Percentiles rank a stretch among this genome's conserved stretches.
phyloP scores from a whole-genome alignment of 805 yeast species.

The Suhomyces canberraensis region DNA sequence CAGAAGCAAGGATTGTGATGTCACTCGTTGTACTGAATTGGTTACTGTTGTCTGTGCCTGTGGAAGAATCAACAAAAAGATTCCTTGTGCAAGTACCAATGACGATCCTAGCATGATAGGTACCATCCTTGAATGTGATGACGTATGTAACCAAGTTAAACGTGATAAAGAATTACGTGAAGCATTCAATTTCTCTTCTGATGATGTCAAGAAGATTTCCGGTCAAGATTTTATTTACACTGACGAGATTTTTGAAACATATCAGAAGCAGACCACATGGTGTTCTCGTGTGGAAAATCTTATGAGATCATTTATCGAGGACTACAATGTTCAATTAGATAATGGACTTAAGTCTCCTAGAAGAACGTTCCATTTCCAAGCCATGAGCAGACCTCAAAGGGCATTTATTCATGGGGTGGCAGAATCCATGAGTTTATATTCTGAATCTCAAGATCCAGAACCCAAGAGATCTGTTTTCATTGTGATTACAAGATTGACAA shows the following conservation, averaged over 20 bases:
- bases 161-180: constrained; percentile 61
- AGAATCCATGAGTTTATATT: constrained; percentile 51
- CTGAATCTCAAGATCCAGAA: constrained; percentile 79
- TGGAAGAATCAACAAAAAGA: constrained; percentile 47
- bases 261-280: constrained; percentile 60
- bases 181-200: constrained; percentile 47
- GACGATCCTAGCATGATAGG: constrained; percentile 30
- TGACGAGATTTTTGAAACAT: constrained; percentile 46
- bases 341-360: constrained; percentile 17
- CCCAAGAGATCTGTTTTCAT: constrained; percentile 74
- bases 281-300: constrained; percentile 59
- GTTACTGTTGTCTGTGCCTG: constrained; percentile 61
- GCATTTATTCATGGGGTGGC: constrained; percentile 69
- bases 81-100: constrained; percentile 57
- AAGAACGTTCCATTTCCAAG: constrained; percentile 58
- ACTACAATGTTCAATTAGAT: constrained; percentile 21
- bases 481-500: constrained; percentile 30
- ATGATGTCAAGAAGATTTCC: constrained; percentile 5
- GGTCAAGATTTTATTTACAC: constrained; percentile 37
- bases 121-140: constrained; percentile 58
- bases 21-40: constrained; percentile 46
- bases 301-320: constrained; percentile 47
- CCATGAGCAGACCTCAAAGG: constrained; percentile 71
- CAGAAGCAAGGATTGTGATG: constrained; percentile 44
- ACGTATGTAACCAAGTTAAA: constrained; percentile 57